A percentile compares a stretch with the other conserved stretches of the same genome.
These are phyloP conservation scores for Abrus precatorius DNA, from an alignment of 306 rosid genomes.

Conservation along the genomic window DNA sequence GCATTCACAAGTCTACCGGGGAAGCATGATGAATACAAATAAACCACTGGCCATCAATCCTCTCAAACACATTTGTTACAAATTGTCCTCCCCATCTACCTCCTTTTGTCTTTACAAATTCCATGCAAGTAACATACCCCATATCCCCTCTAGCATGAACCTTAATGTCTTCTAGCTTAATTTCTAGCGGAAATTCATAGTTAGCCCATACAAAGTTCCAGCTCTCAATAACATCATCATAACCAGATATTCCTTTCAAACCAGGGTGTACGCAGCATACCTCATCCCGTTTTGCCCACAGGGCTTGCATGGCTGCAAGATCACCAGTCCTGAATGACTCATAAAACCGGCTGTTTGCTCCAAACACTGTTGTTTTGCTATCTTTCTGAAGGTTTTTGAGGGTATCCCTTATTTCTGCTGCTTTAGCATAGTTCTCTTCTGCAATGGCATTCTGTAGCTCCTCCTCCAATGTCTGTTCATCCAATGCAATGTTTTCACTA, in stretches of 20 bases:
- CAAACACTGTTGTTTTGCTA: conserved; percentile 61
- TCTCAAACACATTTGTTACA: conserved; percentile 88
- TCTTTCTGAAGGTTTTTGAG: conserved; percentile 73
- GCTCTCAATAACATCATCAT: conserved; percentile 86
- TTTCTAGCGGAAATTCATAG: conserved; percentile 89
- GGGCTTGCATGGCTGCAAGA: conserved; percentile 85
- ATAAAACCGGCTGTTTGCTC: conserved; percentile 76
- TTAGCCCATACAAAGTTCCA: conserved; percentile 95
- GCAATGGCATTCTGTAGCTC: conserved; percentile 79
- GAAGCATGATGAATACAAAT: conserved; percentile 91
- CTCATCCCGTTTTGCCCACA: conserved; percentile 77
- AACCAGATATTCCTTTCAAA: conserved; percentile 78
- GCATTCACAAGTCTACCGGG: conserved; percentile 72
- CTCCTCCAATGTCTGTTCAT: conserved; percentile 70
- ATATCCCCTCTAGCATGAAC: conserved; percentile 80
- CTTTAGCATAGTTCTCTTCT: conserved; percentile 83
- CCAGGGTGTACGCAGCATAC: conserved; percentile 95
- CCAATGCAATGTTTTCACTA: conserved; percentile 60
- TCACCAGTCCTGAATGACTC: conserved; percentile 77
- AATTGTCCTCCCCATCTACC: conserved; percentile 95
- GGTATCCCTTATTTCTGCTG: conserved; percentile 84
- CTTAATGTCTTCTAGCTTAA: conserved; percentile 78
- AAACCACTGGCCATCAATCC: conserved; percentile 78
- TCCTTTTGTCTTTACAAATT: conserved; percentile 87
- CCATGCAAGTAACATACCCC: conserved; percentile 90